Base-by-base conservation (phyloP, 768 basidiomycete species). In the Leccinum subgranulosum region DNA sequence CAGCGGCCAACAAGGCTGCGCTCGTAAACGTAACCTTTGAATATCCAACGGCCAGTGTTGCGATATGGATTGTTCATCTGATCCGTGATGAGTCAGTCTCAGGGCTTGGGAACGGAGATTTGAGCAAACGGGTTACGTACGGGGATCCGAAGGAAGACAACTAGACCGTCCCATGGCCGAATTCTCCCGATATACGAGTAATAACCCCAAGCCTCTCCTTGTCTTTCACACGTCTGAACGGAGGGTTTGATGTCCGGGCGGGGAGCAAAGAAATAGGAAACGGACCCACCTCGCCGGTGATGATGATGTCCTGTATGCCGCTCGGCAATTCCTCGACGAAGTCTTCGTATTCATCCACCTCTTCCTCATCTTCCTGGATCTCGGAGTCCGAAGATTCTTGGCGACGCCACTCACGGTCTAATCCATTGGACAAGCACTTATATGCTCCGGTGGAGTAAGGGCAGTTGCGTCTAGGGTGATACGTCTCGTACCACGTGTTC, bases 1-100 rank as follows among this genome's bases (percentile, higher is more conserved):
- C 82, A 82, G 21, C 80, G 74, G 34, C 82, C 83, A 36, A 81
- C 80, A 39, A 84, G 69, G 65, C 78, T 82, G 28, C 71, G 67
- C 60, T 74, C 75, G 52, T 83, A 75, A 47, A 83, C 56, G 63
- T 84, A 83, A 51, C 82, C 81, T 58, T 74, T 79, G 53, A 83
- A 83, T 52, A 83, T 64, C 79, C 77, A 83, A 28, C 68, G 75
- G 11, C 82, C 81, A 14, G 69, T 56, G 51, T 69, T 53, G 33
- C 53, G 62, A 49, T 73, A 61, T 4, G 49, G 65, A 23, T 72
- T 63, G 59, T 77, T 65, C 49, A 62, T 73, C 79, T 80, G 60
- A 62, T 68, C 56, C 57, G 58, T 57, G 50, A 62, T 61, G 33
- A 57, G 23, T 23, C 23, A 23, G 23, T 23, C 23, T 23, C 2